Evolutionary conservation across 305 asterid genomes (phyloP).

Genomic region (Rubia peregrina): DNA sequence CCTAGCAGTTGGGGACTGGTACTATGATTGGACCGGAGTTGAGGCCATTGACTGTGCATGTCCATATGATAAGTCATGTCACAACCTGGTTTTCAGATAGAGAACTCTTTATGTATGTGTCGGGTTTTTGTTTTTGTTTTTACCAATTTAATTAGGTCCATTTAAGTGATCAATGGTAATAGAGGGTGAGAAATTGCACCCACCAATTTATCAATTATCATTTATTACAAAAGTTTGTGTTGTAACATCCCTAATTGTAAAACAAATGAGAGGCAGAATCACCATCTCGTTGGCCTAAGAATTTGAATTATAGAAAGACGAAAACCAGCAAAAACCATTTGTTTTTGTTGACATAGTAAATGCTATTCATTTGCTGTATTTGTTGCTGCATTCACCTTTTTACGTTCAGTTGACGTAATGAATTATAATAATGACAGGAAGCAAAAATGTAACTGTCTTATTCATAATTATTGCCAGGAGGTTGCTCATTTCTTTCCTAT

Average conservation of each 20-base stretch:
- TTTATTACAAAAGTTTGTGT: neutral
- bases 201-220: slow-evolving; percentile 4
- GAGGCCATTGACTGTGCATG: slow-evolving; percentile 79
- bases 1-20: slow-evolving; percentile 88
- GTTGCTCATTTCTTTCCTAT: no score
- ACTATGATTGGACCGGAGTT: slow-evolving; percentile 43
- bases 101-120: neutral
- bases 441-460: no score
- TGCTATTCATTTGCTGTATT: neutral
- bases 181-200: slow-evolving; percentile 27
- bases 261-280: neutral
- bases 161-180: slow-evolving; percentile 1
- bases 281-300: no score
- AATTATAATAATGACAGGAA: no score
- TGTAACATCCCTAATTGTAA: neutral
- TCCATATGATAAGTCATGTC: slow-evolving; percentile 80
- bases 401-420: no score
- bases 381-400: no score
- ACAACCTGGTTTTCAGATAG: slow-evolving; percentile 69
- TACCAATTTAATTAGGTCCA: slow-evolving; percentile 4
- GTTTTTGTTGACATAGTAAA: neutral
- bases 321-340: neutral
- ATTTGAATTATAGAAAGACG: neutral
- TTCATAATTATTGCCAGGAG: no score
- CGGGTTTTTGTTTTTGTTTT: neutral